These are phyloP conservation scores for Yarrowia divulgata DNA, from an alignment of 805 yeast genomes.

Conservation along the genomic window DNA sequence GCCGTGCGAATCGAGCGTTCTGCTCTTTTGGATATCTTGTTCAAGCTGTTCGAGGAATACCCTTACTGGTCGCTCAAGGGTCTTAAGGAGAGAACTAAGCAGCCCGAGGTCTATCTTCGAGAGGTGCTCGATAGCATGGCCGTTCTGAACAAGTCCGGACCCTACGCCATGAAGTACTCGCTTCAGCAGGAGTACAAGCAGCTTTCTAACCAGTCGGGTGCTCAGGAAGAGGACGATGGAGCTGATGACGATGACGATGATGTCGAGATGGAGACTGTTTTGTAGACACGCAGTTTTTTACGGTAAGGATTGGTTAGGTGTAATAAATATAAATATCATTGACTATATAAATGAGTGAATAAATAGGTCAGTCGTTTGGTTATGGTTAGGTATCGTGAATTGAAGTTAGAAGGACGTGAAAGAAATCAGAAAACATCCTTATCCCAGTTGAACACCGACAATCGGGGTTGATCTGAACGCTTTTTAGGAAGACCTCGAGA, in stretches of 20 bases:
- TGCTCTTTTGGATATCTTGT: slow-evolving; percentile 85
- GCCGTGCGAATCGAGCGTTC: slow-evolving; percentile 94
- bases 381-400: neutral
- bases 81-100: slow-evolving; percentile 88
- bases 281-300: neutral
- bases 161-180: slow-evolving; percentile 91
- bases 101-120: slow-evolving; percentile 88
- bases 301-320: neutral
- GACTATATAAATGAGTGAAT: slow-evolving; percentile 32
- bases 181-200: slow-evolving; percentile 88
- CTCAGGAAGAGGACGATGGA: slow-evolving; percentile 41
- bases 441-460: slow-evolving; percentile 47
- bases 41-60: slow-evolving; percentile 89
- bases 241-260: slow-evolving; percentile 39
- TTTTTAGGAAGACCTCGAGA: slow-evolving; percentile 13
- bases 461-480: slow-evolving; percentile 37
- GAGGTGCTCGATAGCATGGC: slow-evolving; percentile 93
- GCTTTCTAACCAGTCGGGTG: slow-evolving; percentile 43
- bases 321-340: slow-evolving; percentile 4
- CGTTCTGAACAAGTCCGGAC: slow-evolving; percentile 88
- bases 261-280: slow-evolving; percentile 40
- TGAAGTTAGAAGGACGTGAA: neutral
- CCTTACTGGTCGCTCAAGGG: slow-evolving; percentile 98
- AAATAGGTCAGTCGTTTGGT: slow-evolving; percentile 3
- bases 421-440: slow-evolving; percentile 44